Conservation (phyloP, 2,329 filamentous ascomycete species). For the Basipetospora chlamydospora region DNA sequence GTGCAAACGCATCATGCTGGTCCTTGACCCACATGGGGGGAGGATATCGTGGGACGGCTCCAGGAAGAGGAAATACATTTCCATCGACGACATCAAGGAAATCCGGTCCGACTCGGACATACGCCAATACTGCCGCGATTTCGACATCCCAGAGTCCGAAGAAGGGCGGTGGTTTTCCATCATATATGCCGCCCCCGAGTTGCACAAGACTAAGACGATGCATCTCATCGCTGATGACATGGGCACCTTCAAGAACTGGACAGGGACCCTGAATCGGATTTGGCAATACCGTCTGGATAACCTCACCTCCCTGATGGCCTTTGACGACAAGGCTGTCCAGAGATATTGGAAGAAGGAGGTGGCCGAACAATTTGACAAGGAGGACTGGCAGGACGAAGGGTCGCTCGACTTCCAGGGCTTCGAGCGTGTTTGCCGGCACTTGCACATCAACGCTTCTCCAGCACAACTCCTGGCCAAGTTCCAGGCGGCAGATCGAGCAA, state of each 20-base stretch:
- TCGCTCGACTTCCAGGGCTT: slow-evolving; percentile 65
- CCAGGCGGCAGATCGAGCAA: slow-evolving; percentile 50
- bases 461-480: slow-evolving; percentile 63
- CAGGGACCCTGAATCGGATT: slow-evolving; percentile 67
- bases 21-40: slow-evolving; percentile 68
- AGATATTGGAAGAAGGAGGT: slow-evolving; percentile 82
- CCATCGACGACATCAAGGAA: slow-evolving; percentile 90
- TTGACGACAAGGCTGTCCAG: slow-evolving; percentile 67
- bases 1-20: slow-evolving; percentile 52
- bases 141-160: slow-evolving; percentile 50
- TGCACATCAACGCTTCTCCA: slow-evolving; percentile 83
- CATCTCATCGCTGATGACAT: slow-evolving; percentile 71
- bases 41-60: slow-evolving; percentile 79
- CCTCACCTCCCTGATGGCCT: slow-evolving; percentile 79
- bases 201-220: slow-evolving; percentile 71
- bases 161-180: slow-evolving; percentile 79
- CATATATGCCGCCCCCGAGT: slow-evolving; percentile 66
- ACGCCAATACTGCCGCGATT: slow-evolving; percentile 78
- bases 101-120: slow-evolving; percentile 74
- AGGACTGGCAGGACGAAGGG: slow-evolving; percentile 30
- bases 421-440: slow-evolving; percentile 68
- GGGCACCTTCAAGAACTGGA: slow-evolving; percentile 65
- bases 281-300: slow-evolving; percentile 75
- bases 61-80: slow-evolving; percentile 69
- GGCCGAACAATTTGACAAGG: slow-evolving; percentile 50